phyloP scores from a whole-genome alignment of 257 asterid species.

The Capsicum baccatum region DNA sequence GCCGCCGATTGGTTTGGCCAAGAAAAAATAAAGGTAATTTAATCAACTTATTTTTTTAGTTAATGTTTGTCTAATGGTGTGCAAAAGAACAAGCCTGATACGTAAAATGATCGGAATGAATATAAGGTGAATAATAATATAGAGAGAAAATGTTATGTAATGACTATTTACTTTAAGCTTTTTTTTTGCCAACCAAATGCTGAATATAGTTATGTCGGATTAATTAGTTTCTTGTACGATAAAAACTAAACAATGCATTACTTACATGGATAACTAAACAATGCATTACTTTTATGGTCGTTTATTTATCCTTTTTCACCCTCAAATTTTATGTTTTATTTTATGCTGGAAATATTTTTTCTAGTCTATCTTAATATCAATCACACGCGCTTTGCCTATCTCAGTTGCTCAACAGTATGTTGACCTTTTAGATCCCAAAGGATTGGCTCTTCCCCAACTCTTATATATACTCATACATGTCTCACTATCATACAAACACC shows the following conservation, averaged over 20 bases:
- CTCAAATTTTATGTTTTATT: not conserved
- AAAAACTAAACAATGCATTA: not conserved
- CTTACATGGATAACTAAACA: not conserved
- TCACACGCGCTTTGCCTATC: slow-evolving; percentile 53
- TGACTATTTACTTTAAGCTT: too few relatives aligned
- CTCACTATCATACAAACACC: slow-evolving; percentile 41
- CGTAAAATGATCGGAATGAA: too few relatives aligned
- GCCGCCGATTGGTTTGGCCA: too few relatives aligned
- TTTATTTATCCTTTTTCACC: too few relatives aligned
- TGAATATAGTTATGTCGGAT: not conserved
- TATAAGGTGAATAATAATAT: too few relatives aligned
- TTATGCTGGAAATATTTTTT: not conserved
- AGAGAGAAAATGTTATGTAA: too few relatives aligned
- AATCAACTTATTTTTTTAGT: too few relatives aligned
- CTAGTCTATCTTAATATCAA: not conserved
- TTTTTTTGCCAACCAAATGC: too few relatives aligned
- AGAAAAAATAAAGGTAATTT: too few relatives aligned
- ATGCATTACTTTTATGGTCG: too few relatives aligned
- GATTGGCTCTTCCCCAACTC: slow-evolving; percentile 35
- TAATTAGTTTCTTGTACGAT: not conserved
- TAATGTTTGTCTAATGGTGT: too few relatives aligned
- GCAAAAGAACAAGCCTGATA: too few relatives aligned
- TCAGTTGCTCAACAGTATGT: slow-evolving; percentile 45
- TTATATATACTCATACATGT: slow-evolving; percentile 44
- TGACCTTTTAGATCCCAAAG: slow-evolving; percentile 49